Base-by-base conservation (phyloP, 2,329 filamentous ascomycete species). In the Arachnomyces sp. region DNA sequence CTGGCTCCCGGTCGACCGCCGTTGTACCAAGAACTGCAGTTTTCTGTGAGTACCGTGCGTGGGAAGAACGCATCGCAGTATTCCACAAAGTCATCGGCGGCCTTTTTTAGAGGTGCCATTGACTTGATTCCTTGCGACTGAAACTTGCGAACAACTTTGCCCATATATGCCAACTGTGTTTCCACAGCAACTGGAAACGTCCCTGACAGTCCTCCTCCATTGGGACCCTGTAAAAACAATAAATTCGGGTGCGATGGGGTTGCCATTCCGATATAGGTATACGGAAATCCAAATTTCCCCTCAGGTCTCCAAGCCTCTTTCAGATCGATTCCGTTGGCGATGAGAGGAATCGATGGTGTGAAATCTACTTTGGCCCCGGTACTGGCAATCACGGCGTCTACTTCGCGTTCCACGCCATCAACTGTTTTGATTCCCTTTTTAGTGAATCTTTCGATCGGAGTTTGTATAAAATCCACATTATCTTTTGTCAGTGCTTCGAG, bases 11-110 rank as follows among this genome's bases (percentile, higher is more conserved):
- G 69, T 28, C 70, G 73, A 0, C 77, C 78, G 9, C 82, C 78
- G 44, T 86, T 86, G 44, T 82, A 83, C 83, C 83, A 86, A 0
- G 77, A 82, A 31, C 74, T 78, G 55, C 82, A 86, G 41, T 76
- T 74, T 38, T 81, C 77, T 0, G 57, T 56, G 56, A 57, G 65
- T 2, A 74, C 72, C 2, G 71, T 75, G 11, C 64, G 66, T 1
- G 69, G 68, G 48, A 71, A 73, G 53, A 73, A 74, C 0, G 60
- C 59, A 44, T 75, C 72, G 33, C 62, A 59, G 38, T 65, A 62
- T 16, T 60, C 57, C 33, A 61, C 49, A 32, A 63, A 65, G 17
- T 84, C 80, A 31, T 84, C 79, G 0, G 81, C 65, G 0, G 82
- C 82, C 21, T 66, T 63, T 34, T 69, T 68, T 0, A 70, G 73